Evolutionary conservation across 23 red algal species (phyloP).

Genomic region (Gracilariopsis chorda): DNA sequence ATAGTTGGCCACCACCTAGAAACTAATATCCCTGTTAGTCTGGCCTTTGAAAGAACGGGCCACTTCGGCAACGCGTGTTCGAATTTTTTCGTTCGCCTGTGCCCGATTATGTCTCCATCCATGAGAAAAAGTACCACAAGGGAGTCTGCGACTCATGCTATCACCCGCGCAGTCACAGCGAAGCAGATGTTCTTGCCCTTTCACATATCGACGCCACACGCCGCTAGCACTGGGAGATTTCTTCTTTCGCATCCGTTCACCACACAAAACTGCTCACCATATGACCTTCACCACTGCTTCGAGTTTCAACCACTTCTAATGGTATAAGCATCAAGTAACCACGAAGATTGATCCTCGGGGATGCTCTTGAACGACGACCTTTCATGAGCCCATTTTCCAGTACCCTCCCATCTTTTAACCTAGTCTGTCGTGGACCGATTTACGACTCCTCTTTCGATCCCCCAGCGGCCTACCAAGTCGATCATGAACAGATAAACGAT

Average conservation of each 20-base stretch:
- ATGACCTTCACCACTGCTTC: too few relatives aligned
- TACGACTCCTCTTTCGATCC: conserved; percentile 5
- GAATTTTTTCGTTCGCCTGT: neutral
- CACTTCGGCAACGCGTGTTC: too few relatives aligned
- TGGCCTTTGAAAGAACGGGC: too few relatives aligned
- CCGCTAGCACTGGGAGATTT: neutral
- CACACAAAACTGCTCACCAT: too few relatives aligned
- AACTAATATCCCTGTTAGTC: neutral
- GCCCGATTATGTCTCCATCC: too few relatives aligned
- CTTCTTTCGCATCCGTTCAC: neutral
- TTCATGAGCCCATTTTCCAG: neutral
- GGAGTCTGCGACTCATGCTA: too few relatives aligned
- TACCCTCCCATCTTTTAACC: neutral
- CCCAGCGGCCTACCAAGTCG: conserved; percentile 20
- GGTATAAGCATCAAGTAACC: neutral
- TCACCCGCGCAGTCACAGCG: too few relatives aligned
- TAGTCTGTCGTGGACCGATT: conserved; percentile 13
- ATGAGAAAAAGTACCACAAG: too few relatives aligned
- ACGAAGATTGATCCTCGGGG: neutral
- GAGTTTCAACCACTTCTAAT: neutral
- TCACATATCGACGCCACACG: too few relatives aligned
- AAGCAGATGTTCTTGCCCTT: too few relatives aligned
- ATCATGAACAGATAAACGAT: conserved; percentile 28
- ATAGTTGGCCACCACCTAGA: neutral
- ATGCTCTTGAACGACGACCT: neutral